Evolutionary conservation across 1,284 basidiomycete species (phyloP).

Genomic region (Marasmius oreades): DNA sequence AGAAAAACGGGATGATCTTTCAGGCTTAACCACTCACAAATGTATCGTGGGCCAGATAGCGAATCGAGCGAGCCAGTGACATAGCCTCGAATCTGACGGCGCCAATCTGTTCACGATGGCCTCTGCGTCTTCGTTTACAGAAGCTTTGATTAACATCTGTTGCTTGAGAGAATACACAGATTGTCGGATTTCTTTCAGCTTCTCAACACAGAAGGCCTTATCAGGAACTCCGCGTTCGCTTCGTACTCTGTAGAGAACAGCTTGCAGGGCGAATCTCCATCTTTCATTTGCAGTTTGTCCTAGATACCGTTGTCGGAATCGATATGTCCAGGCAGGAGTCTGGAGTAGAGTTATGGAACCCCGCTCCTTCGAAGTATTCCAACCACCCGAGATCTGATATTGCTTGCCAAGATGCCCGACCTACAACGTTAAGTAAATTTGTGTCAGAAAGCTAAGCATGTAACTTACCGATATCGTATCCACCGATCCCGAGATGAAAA

Average conservation of each 20-base stretch:
- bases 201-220: not conserved
- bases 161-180: not conserved
- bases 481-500: not conserved
- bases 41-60: not conserved
- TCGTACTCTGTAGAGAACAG: not conserved
- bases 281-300: not conserved
- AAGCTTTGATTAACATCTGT: not conserved
- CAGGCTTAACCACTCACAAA: not conserved
- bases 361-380: not conserved
- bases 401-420: not conserved
- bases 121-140: not conserved
- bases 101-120: not conserved
- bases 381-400: not conserved
- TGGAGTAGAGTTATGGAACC: not conserved
- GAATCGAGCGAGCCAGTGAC: not conserved
- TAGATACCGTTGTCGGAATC: not conserved
- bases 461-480: not conserved
- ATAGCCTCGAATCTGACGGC: not conserved
- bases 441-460: not conserved
- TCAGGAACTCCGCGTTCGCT: not conserved
- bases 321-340: slow-evolving; percentile 8
- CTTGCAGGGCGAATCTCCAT: not conserved
- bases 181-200: not conserved
- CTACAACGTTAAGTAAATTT: not conserved
- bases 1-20: not conserved